A percentile compares a stretch with the other conserved stretches of the same genome.
These are phyloP conservation scores for Dactylellina sp. DNA, from an alignment of 2,329 filamentous ascomycete genomes.

Conservation along the genomic window DNA sequence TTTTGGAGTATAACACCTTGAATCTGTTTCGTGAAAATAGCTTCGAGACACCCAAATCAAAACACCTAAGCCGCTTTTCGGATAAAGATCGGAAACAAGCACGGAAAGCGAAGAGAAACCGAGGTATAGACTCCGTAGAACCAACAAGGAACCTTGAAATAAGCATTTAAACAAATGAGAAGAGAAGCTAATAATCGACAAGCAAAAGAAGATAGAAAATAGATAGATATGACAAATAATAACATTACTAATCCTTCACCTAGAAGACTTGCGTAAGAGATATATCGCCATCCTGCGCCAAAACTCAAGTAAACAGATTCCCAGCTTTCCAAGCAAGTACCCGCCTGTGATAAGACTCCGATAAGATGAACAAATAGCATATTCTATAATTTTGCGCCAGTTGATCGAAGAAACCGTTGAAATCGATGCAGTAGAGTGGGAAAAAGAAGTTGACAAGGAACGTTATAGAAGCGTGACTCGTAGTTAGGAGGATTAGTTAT, in stretches of 20 bases:
- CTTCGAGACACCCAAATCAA: no score
- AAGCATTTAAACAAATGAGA: neutral
- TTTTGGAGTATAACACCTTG: no score
- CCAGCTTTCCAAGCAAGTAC: neutral
- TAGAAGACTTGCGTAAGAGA: neutral
- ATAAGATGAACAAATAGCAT: constrained; percentile 2
- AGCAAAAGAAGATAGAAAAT: constrained; percentile 8
- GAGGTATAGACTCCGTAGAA: no score
- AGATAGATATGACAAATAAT: neutral
- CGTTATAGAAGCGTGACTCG: neutral
- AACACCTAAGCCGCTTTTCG: no score
- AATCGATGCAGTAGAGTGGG: constrained; percentile 3
- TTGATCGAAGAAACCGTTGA: constrained; percentile 10
- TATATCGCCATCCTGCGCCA: constrained; percentile 9
- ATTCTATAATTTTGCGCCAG: constrained; percentile 26
- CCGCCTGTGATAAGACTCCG: constrained; percentile 22
- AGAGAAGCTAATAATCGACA: neutral
- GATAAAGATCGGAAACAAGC: no score
- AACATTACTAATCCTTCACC: constrained; percentile 7
- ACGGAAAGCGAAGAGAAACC: no score
- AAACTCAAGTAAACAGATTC: constrained; percentile 1
- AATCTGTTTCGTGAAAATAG: no score
- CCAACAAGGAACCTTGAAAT: no score
- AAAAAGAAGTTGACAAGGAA: neutral
- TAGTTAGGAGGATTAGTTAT: neutral